Base-by-base conservation (phyloP, 192 early-diverging fungal genomes). In the Spizellomyces punctatus region DNA sequence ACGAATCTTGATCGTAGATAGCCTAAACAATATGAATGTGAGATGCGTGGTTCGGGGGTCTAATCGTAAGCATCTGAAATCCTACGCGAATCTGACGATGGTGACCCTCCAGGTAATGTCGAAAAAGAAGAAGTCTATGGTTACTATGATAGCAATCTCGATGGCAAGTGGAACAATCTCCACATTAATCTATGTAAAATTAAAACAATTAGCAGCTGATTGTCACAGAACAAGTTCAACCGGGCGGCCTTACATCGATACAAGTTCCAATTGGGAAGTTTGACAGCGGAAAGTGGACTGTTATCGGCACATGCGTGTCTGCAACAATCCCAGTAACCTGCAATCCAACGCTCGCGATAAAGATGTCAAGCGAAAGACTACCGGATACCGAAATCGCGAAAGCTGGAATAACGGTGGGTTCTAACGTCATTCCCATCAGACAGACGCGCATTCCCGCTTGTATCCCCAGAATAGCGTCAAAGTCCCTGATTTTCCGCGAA, bases 241-340 rank as follows among this genome's bases (percentile, higher is more conserved):
- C 5, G 4, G 22, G 4, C 0, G 19, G 0, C 8, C 36, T 5
- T 63, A 22, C 50, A 17, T 67, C 48, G 2, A 67, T 14, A 36
- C 65, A 67, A 8, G 65, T 12, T 67, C 64, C 64, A 66, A 41
- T 66, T 2, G 64, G 64, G 16, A 66, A 47, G 10, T 46, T 66
- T 14, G 64, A 22, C 2, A 66, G 41, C 9, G 64, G 64, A 5
- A 66, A 66, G 16, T 49, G 48, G 0, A 47, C 44, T 10, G 64
- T 46, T 45, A 66, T 49, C 21, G 64, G 64, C n/a, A 66, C 46
- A 49, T 46, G 48, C 5, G 64, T 66, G 48, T 66, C 64, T 46
- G 64, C 64, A 12, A 66, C 64, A 21, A 46, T 66, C 10, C 64
- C 64, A 5, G 62, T 36, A 44, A 41, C 62, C 10, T 19, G n/a